Conservation (phyloP, 805 yeast genomes). For the Kazachstania taianensis region DNA sequence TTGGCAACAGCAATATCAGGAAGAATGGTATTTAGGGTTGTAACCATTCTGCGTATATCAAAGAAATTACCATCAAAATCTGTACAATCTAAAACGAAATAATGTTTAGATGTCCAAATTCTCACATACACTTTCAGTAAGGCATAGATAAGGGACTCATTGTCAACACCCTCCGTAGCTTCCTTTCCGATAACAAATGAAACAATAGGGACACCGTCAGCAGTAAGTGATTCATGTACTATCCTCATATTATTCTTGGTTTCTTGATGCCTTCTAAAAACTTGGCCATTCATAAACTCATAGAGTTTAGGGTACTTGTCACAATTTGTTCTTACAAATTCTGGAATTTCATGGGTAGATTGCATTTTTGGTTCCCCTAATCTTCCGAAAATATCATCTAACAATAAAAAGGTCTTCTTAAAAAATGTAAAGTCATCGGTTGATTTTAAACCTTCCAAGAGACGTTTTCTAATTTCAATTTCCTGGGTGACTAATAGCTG, state of each 20-base stretch:
- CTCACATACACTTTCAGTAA: constrained; percentile 56
- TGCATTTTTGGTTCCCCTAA: constrained; percentile 53
- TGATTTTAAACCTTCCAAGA: constrained; percentile 11
- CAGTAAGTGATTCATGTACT: constrained; percentile 53
- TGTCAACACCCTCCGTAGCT: constrained; percentile 27
- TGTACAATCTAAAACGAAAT: constrained; percentile 60
- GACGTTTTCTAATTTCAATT: constrained; percentile 27
- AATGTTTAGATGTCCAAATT: constrained; percentile 60
- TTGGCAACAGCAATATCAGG: constrained; percentile 44
- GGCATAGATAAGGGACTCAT: constrained; percentile 47
- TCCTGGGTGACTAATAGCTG: constrained; percentile 42
- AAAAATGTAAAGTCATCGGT: constrained; percentile 15
- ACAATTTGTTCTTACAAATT: constrained; percentile 38
- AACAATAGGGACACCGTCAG: constrained; percentile 64
- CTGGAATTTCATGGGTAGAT: constrained; percentile 47
- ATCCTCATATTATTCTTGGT: constrained; percentile 28
- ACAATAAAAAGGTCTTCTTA: constrained; percentile 27
- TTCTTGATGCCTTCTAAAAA: constrained; percentile 41
- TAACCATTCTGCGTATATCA: constrained; percentile 16
- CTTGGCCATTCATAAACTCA: constrained; percentile 65
- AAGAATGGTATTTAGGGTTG: constrained; percentile 34
- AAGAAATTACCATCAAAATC: constrained; percentile 33
- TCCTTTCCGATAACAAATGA: constrained; percentile 41
- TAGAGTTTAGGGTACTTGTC: constrained; percentile 44
- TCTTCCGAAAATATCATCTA: constrained; percentile 39